Percentiles rank a stretch among this genome's conserved stretches.
Conservation (phyloP, 2,329 filamentous ascomycete species). For the Trichoderma lentiforme region DNA sequence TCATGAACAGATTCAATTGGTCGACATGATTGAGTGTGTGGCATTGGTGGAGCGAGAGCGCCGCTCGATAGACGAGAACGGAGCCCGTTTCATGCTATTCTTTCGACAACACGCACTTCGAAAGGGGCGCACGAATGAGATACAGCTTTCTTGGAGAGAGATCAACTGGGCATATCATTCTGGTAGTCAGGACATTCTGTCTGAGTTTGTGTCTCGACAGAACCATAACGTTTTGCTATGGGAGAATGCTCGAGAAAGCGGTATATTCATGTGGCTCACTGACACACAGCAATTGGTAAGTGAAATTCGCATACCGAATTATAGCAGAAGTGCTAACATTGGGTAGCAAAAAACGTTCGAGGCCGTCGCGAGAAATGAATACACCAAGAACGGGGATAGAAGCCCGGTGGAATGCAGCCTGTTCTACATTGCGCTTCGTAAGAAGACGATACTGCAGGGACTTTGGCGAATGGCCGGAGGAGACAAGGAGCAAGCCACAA, state of each 20-base stretch:
- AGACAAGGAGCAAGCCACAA: constrained; percentile 80
- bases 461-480: constrained; percentile 93
- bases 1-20: constrained; percentile 80
- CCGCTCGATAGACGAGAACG: constrained; percentile 86
- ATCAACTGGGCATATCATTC: constrained; percentile 86
- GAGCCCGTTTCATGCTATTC: constrained; percentile 81
- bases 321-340: constrained; percentile 16
- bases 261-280: constrained; percentile 91
- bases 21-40: constrained; percentile 80
- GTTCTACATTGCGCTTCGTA: constrained; percentile 85
- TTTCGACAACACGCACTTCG: constrained; percentile 77
- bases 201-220: constrained; percentile 77
- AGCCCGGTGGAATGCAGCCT: constrained; percentile 89
- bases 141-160: constrained; percentile 71
- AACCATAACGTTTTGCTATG: constrained; percentile 78
- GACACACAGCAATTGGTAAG: constrained; percentile 73
- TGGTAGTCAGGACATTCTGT: constrained; percentile 81
- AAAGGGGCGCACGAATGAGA: constrained; percentile 60
- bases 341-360: constrained; percentile 68
- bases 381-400: constrained; percentile 80
- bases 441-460: constrained; percentile 85
- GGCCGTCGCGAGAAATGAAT: constrained; percentile 86
- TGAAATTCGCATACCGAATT: constrained; percentile 8
- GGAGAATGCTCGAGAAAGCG: constrained; percentile 80
- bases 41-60: constrained; percentile 82